Base-by-base conservation (phyloP, 208 protist species). In the Endotrypanum monterogeii region DNA sequence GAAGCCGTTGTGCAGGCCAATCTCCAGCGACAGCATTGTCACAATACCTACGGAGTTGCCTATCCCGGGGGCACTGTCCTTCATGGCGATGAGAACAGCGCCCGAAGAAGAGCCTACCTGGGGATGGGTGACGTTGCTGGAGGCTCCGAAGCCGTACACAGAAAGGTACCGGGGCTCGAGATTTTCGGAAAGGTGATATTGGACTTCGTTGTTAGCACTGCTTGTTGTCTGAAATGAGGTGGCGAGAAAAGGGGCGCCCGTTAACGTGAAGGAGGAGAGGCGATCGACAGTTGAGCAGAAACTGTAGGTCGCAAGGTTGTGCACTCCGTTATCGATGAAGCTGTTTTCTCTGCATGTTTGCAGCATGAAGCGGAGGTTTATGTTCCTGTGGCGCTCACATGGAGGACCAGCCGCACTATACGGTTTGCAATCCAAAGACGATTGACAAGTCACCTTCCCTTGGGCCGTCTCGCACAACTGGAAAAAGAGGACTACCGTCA, bases 301-400 rank as follows among this genome's bases (percentile, higher is more conserved):
- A 11, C 77, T 84, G 80, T 95, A 97, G 2, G 83, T 82, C 54
- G 84, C 82, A 23, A 44, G 50, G 62, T 65, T 46, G 68, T 83
- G 23, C 62, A 62, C n/a, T 30, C 41, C 50, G 3, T 20, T 35
- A 20, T 20, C 66, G 50, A 18, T 57, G 71, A 61, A 77, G 74
- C 83, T 67, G 39, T 87, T 90, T 61, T 92, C 86, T 1, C 39
- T 9, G 1, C 88, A 80, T 28, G 87, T 67, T 51, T 95, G 84
- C 18, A 95, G 48, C 50, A 89, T 76, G 61, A 97, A 94, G 57
- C 90, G 89, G 20, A 97, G 84, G 72, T 89, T 88, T n/a, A 97
- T 80, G 23, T 76, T 76, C 37, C 65, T 57, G 7, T 78, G 76
- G 32, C 82, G 79, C n/a, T 35, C 28, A 58, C 93, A 97, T 20